Percentiles rank a stretch among this genome's conserved stretches.
These are phyloP conservation scores for Solanum lignicaule DNA, from an alignment of 257 asterid genomes.

Conservation along the genomic window DNA sequence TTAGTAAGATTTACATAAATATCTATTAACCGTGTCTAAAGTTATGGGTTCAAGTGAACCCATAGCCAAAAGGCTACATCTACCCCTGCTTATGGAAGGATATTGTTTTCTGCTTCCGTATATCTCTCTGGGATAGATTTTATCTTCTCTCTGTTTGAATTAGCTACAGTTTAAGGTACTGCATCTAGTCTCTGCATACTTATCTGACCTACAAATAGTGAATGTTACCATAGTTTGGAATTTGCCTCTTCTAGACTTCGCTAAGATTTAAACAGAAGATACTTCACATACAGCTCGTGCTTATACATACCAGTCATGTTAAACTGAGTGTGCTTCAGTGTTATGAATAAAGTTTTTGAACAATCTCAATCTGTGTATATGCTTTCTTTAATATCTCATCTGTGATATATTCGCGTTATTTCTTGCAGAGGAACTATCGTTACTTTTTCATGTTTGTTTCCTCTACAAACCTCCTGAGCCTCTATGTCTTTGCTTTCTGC, in stretches of 20 bases:
- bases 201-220: not conserved
- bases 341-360: not conserved
- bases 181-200: not conserved
- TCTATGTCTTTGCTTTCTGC: conserved; percentile 6
- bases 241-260: not conserved
- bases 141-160: not conserved
- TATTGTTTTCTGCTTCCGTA: not conserved
- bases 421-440: conserved; percentile 11
- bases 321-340: not conserved
- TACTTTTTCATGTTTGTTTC: conserved; percentile 17
- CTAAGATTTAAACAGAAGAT: not conserved
- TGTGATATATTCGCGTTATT: not conserved
- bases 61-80: not conserved
- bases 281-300: not conserved
- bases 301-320: not conserved
- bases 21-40: not conserved
- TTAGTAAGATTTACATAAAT: not conserved
- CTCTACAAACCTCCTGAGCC: conserved; percentile 6
- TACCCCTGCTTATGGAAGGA: not conserved
- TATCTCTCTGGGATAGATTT: not conserved
- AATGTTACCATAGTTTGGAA: not conserved
- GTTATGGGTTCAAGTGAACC: not conserved
- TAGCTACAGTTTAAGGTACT: not conserved
- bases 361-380: not conserved
- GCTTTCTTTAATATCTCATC: not conserved